Base-by-base conservation (phyloP, 176 grass and related monocot genomes). In the Carex scoparia region DNA sequence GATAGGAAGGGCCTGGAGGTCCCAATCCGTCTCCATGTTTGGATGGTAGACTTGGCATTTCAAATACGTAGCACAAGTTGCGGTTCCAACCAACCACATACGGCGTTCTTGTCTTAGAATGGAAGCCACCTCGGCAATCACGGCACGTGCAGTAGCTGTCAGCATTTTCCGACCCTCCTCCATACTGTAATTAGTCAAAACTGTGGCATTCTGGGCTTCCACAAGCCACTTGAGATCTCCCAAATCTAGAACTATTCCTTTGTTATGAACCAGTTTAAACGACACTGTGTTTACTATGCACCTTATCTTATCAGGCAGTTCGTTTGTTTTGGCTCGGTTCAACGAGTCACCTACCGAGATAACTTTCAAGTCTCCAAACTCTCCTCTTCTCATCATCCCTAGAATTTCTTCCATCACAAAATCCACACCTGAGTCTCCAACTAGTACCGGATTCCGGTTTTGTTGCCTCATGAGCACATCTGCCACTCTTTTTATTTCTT, bases 201-300 rank as follows among this genome's bases (percentile, higher is more conserved):
- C 56, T 51, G 38, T 79, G 70, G 18, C 38, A 35, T 82, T 79
- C 7, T 38, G 78, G 37, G 88, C 79, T 64, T 94, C 94, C 11
- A 97, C 90, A 65, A 97, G 90, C 94, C 94, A 97, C 61, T 84
- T 89, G 4, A 97, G 90, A 80, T 94, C 93, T 8, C 94, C 90
- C 18, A 97, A 91, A 85, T 97, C 84, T 16, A 97, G 84, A 4
- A 94, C 88, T 37, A 92, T 85, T 9, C 89, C 88, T 62, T 2
- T 84, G 28, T 0, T 80, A 63, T 15, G 85, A 38, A 11, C 76
- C 27, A 31, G 80, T 40, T 85, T 55, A 28, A 66, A 85, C 0
- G 89, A 51, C 68, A 87, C 91, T 4, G 73, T 84, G 2, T 81
- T 70, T 15, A 89, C 86, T 79, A 38, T 76, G 0, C 85, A 77